These are phyloP conservation scores for Colletotrichum liriopes DNA, from an alignment of 2,329 filamentous ascomycete genomes.

Conservation along the genomic window DNA sequence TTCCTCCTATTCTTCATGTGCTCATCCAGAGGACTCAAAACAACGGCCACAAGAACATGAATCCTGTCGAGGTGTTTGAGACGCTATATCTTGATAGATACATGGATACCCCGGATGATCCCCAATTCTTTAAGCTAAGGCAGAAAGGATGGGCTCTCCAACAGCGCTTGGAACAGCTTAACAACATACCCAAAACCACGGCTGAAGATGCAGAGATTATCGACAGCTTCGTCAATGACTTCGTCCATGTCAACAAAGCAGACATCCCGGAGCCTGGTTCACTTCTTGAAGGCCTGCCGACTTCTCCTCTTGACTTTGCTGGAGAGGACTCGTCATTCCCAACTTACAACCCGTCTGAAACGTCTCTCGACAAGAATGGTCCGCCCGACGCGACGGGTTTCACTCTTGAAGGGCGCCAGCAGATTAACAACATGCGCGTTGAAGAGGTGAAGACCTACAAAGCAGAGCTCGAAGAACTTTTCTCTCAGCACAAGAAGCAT, in stretches of 20 bases:
- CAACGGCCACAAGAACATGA: slow-evolving; percentile 81
- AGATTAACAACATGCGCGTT: slow-evolving; percentile 62
- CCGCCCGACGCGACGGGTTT: slow-evolving; percentile 5
- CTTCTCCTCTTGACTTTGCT: slow-evolving; percentile 35
- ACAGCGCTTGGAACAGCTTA: slow-evolving; percentile 70
- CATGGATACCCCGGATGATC: slow-evolving; percentile 76
- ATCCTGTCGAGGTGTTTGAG: slow-evolving; percentile 85
- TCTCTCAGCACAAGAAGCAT: slow-evolving; percentile 74
- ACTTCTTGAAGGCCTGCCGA: slow-evolving; percentile 26
- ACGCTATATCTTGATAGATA: slow-evolving; percentile 91
- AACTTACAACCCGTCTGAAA: slow-evolving; percentile 19
- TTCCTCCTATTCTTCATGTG: slow-evolving; percentile 90
- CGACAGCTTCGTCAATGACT: slow-evolving; percentile 28
- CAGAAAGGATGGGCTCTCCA: slow-evolving; percentile 84
- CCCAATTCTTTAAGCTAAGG: slow-evolving; percentile 75
- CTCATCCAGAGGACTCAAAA: slow-evolving; percentile 88
- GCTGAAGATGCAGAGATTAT: slow-evolving; percentile 33
- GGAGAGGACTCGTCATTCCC: slow-evolving; percentile 31
- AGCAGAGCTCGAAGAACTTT: slow-evolving; percentile 63
- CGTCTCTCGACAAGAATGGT: slow-evolving; percentile 9
- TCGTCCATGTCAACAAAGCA: slow-evolving; percentile 24
- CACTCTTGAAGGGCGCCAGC: slow-evolving; percentile 11
- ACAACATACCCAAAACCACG: slow-evolving; percentile 13
- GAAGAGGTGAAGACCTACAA: slow-evolving; percentile 56
- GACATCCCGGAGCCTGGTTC: slow-evolving; percentile 14